These are phyloP conservation scores for Cajanus cajan DNA, from an alignment of 306 rosid genomes.

Conservation along the genomic window DNA sequence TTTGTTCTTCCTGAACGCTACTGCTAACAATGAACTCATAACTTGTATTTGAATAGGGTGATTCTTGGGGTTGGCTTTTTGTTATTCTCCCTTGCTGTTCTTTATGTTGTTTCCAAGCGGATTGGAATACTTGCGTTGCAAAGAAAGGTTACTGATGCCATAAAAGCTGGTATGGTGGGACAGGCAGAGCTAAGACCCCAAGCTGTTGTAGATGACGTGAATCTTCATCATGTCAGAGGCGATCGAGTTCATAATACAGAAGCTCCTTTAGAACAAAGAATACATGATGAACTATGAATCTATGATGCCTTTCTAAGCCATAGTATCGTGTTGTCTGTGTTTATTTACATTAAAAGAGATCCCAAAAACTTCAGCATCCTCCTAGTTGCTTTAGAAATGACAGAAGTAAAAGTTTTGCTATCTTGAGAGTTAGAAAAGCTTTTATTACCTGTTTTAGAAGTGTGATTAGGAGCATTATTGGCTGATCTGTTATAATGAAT, in stretches of 20 bases:
- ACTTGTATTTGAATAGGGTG: constrained; percentile 51
- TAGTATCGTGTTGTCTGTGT: neutral
- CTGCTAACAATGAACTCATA: constrained; percentile 21
- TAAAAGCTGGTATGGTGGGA: constrained; percentile 72
- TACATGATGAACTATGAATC: constrained; percentile 79
- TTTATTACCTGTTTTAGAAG: neutral
- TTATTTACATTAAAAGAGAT: neutral
- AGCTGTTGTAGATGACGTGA: constrained; percentile 48
- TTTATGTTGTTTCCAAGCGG: constrained; percentile 85
- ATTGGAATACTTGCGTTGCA: constrained; percentile 64
- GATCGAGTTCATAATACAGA: constrained; percentile 39
- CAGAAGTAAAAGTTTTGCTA: neutral
- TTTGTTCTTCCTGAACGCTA: neutral
- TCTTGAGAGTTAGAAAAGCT: neutral
- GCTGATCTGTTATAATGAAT: neutral
- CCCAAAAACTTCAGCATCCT: neutral
- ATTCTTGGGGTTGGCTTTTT: constrained; percentile 65
- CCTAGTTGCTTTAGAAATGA: neutral
- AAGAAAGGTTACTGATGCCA: constrained; percentile 74
- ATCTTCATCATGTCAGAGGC: constrained; percentile 46
- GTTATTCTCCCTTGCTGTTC: constrained; percentile 74
- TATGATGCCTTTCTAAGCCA: constrained; percentile 35
- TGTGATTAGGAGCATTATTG: neutral
- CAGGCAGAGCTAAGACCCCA: constrained; percentile 50
- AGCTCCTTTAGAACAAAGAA: constrained; percentile 48